Percentiles rank a stretch among this genome's conserved stretches.
phyloP scores from a whole-genome alignment of 192 early-diverging fungal species.

The Kickxella alabastrina region DNA sequence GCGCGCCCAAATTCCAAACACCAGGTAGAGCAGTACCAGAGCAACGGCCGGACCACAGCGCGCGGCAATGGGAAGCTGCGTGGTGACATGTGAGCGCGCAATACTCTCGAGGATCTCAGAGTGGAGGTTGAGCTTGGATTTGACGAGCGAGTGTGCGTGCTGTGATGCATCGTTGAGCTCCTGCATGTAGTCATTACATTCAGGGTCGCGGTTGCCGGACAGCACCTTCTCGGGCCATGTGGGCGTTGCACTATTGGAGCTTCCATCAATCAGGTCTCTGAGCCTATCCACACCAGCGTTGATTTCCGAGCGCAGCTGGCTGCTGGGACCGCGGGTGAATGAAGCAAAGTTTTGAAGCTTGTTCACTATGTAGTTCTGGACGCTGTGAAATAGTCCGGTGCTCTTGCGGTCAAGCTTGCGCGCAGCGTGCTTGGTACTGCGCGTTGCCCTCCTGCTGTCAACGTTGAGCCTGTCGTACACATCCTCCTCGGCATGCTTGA shows the following conservation, averaged over 20 bases:
- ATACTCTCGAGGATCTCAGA: slow-evolving; percentile 20
- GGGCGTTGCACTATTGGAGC: slow-evolving; percentile 12
- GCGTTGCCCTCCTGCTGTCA: slow-evolving; percentile 8
- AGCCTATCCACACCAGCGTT: slow-evolving; percentile 20
- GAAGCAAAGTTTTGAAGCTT: slow-evolving; percentile 6
- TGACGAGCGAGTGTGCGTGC: slow-evolving; percentile 24
- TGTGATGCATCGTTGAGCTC: slow-evolving; percentile 28
- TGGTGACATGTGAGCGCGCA: slow-evolving; percentile 8
- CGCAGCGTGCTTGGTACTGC: slow-evolving; percentile 1
- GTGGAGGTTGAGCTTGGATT: slow-evolving; percentile 26
- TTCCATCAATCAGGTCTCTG: slow-evolving; percentile 14
- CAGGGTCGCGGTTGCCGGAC: slow-evolving; percentile 21
- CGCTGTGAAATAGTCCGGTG: not conserved
- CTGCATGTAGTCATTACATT: slow-evolving; percentile 21
- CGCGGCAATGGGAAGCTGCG: slow-evolving; percentile 28
- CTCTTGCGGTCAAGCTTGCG: not conserved
- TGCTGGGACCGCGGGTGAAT: slow-evolving; percentile 19
- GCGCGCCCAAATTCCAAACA: slow-evolving; percentile 9
- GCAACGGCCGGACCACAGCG: slow-evolving; percentile 19
- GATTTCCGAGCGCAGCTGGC: slow-evolving; percentile 29
- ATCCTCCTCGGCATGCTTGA: slow-evolving; percentile 14
- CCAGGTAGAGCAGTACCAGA: slow-evolving; percentile 13
- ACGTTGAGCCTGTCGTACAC: slow-evolving; percentile 10
- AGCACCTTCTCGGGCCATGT: slow-evolving; percentile 42
- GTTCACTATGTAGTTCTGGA: not conserved